phyloP scores from a whole-genome alignment of 148 eudicot species.

The Dysphania ambrosioides region DNA sequence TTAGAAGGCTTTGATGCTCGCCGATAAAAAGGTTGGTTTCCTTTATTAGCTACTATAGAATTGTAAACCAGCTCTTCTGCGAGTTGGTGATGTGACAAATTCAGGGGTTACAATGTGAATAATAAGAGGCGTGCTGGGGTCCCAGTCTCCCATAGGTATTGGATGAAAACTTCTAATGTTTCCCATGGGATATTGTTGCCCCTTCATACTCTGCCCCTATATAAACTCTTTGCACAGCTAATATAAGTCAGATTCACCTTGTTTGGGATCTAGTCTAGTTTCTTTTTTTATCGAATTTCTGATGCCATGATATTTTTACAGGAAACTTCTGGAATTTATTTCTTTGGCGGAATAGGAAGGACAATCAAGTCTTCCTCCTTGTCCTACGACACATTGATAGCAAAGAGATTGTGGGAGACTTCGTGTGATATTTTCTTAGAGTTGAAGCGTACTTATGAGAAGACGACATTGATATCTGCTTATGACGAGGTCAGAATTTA shows the following conservation, averaged over 20 bases:
- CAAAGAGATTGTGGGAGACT: constrained; percentile 55
- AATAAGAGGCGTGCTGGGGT: no score
- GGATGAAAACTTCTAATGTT: no score
- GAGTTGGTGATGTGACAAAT: no score
- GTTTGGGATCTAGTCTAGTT: not conserved
- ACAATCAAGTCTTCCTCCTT: constrained; percentile 50
- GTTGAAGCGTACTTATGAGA: constrained; percentile 30
- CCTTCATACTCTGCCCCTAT: not conserved
- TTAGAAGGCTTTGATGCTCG: no score
- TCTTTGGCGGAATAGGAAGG: constrained; percentile 77
- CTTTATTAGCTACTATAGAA: no score
- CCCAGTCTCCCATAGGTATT: no score
- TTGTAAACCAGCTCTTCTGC: no score
- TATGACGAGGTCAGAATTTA: not conserved
- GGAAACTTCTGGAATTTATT: constrained; percentile 72
- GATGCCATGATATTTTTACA: constrained; percentile 25
- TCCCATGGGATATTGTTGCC: no score
- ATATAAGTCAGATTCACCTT: not conserved
- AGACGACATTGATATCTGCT: constrained; percentile 9
- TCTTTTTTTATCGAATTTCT: not conserved
- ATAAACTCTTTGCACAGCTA: not conserved
- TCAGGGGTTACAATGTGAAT: no score
- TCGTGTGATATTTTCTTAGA: constrained; percentile 53
- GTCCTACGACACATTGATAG: constrained; percentile 54
- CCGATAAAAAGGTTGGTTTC: no score